phyloP scores from a whole-genome alignment of 75 land plant species.

The Sequoiadendron giganteum region DNA sequence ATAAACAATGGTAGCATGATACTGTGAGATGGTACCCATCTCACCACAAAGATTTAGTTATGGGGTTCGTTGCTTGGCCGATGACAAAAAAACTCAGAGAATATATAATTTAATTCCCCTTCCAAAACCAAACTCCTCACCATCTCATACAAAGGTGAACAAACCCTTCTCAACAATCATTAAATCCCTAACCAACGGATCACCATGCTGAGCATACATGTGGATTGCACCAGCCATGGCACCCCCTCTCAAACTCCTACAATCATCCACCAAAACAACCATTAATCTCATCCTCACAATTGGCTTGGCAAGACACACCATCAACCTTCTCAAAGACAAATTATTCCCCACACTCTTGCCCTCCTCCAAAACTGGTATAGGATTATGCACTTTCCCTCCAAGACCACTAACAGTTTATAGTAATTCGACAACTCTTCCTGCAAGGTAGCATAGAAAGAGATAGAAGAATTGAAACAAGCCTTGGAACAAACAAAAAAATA shows the following conservation, averaged over 20 bases:
- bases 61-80: constrained; percentile 61
- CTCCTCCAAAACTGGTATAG: constrained; percentile 64
- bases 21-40: constrained; percentile 83
- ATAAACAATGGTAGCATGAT: constrained; percentile 95
- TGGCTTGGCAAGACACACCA: constrained; percentile 97
- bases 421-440: constrained; percentile 94
- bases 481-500: too few relatives aligned
- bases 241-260: constrained; percentile 77
- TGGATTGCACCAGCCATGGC: constrained; percentile 99
- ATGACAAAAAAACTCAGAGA: constrained; percentile 88
- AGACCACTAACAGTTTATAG: constrained; percentile 84
- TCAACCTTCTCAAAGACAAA: constrained; percentile 78
- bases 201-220: constrained; percentile 91
- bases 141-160: constrained; percentile 97
- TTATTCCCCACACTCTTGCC: constrained; percentile 57
- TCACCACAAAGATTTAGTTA: constrained; percentile 90
- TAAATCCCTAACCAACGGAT: constrained; percentile 82
- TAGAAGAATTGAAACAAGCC: too few relatives aligned
- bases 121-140: constrained; percentile 97
- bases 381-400: constrained; percentile 74
- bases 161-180: constrained; percentile 83
- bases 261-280: constrained; percentile 95
- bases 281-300: constrained; percentile 90
- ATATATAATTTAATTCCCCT: constrained; percentile 92
- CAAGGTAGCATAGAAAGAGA: constrained; percentile 39